A percentile compares a stretch with the other conserved stretches of the same genome.
Conservation (phyloP, 192 early-diverging fungal genomes). For the Chytriomyces hyalinus region DNA sequence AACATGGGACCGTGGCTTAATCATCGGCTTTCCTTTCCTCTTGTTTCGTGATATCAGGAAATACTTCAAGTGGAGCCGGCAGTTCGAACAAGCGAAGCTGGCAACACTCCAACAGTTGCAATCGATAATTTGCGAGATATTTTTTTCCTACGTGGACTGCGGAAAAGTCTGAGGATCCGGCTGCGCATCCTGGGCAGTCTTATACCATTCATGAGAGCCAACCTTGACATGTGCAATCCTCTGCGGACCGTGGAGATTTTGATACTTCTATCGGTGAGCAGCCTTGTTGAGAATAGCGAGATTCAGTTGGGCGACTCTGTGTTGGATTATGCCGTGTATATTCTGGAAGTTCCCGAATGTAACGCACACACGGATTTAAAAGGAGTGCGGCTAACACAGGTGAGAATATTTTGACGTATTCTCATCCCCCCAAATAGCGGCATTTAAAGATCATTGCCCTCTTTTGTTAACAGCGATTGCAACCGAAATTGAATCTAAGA, state of each 20-base stretch:
- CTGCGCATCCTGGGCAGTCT: slow-evolving; percentile 12
- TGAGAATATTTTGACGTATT: neutral
- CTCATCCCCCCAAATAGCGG: too few species aligned
- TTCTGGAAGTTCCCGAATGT: slow-evolving; percentile 23
- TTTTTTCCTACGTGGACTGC: neutral
- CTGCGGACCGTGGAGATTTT: slow-evolving; percentile 28
- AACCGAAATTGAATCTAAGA: slow-evolving; percentile 16
- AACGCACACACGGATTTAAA: slow-evolving; percentile 13
- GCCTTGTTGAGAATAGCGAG: slow-evolving; percentile 60
- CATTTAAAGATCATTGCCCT: too few species aligned
- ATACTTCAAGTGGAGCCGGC: slow-evolving; percentile 10
- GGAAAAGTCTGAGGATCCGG: slow-evolving; percentile 7
- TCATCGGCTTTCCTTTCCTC: neutral
- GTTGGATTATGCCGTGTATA: slow-evolving; percentile 14
- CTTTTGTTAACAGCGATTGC: slow-evolving; percentile 9
- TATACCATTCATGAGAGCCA: slow-evolving; percentile 20
- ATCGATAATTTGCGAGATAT: neutral
- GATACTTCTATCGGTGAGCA: slow-evolving; percentile 60
- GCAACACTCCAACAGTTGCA: neutral
- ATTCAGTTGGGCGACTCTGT: slow-evolving; percentile 15
- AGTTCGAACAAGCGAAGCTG: neutral
- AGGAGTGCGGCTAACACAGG: slow-evolving; percentile 20
- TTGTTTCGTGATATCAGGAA: neutral
- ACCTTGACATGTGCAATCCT: slow-evolving; percentile 16
- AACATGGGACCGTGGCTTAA: neutral